Evolutionary conservation across 2,329 filamentous ascomycete species (phyloP).

Genomic region (Fusarium graminum): DNA sequence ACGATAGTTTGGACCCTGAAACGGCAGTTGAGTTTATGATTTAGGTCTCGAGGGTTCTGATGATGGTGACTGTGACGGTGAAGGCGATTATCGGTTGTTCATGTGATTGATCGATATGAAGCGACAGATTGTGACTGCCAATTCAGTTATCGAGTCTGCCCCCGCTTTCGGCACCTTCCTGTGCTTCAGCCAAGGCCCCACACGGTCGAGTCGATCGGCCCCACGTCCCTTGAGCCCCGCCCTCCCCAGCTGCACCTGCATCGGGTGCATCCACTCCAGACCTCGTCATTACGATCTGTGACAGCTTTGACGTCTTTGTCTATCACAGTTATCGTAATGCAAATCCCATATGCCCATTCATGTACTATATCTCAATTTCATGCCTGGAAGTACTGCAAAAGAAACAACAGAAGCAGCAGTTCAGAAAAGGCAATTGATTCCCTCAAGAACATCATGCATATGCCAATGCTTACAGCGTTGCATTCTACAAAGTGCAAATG

Average conservation of each 20-base stretch:
- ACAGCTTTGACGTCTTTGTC: constrained; percentile 25
- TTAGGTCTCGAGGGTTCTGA: background rate
- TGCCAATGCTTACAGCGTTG: no score
- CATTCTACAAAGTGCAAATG: no score
- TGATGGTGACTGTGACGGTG: background rate
- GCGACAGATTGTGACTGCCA: constrained; percentile 9
- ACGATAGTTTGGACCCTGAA: constrained; percentile 32
- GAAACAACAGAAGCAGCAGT: background rate
- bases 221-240: constrained; percentile 40
- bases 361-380: background rate
- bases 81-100: constrained; percentile 1
- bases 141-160: background rate
- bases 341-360: background rate
- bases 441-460: background rate
- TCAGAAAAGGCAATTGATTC: constrained; percentile 7
- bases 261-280: constrained; percentile 31
- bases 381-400: background rate
- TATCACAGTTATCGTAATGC: constrained; percentile 7
- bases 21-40: constrained; percentile 21
- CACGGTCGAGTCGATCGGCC: constrained; percentile 29
- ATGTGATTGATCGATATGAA: constrained; percentile 18
- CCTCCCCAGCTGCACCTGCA: constrained; percentile 11
- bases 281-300: constrained; percentile 40
- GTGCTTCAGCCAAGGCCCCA: constrained; percentile 21
- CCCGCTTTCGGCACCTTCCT: constrained; percentile 41